phyloP scores from a whole-genome alignment of 352 stramenopile genomes.

The Phytophthora uliginosa region DNA sequence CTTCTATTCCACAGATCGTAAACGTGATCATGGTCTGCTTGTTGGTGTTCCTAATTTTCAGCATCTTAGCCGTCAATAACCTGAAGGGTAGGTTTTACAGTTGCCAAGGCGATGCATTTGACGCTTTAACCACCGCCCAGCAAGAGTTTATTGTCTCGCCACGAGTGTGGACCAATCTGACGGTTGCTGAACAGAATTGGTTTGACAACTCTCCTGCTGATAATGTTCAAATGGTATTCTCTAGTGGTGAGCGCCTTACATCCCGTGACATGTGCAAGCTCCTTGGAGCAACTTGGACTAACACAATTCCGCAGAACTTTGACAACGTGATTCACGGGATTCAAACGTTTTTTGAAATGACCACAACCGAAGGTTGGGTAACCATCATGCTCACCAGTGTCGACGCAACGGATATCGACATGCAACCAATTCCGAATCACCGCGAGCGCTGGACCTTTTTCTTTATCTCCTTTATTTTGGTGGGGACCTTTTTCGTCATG shows the following conservation, averaged over 20 bases:
- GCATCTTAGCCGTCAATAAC: constrained; percentile 92
- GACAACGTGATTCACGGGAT: constrained; percentile 82
- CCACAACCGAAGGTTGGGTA: constrained; percentile 92
- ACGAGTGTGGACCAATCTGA: constrained; percentile 55
- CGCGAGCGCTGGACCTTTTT: constrained; percentile 82
- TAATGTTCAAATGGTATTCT: constrained; percentile 25
- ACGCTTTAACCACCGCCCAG: constrained; percentile 41
- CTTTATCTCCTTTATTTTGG: constrained; percentile 92
- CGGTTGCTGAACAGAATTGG: constrained; percentile 40
- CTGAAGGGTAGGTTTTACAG: constrained; percentile 90
- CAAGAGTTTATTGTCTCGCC: constrained; percentile 62
- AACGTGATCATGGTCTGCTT: constrained; percentile 89
- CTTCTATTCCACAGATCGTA: constrained; percentile 80
- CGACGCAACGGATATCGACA: constrained; percentile 90
- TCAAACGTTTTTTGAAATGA: constrained; percentile 93
- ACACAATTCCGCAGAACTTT: constrained; percentile 78
- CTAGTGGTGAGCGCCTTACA: constrained; percentile 33
- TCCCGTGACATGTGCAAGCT: constrained; percentile 58
- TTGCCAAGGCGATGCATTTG: constrained; percentile 68
- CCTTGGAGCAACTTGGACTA: constrained; percentile 46
- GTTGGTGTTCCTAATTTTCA: constrained; percentile 90
- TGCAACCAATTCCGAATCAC: constrained; percentile 91
- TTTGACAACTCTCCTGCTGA: constrained; percentile 39
- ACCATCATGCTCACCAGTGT: constrained; percentile 90
- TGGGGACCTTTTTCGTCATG: constrained; percentile 94